Evolutionary conservation across 75 land plant genomes (phyloP).

Genomic region (Cryptomeria japonica): DNA sequence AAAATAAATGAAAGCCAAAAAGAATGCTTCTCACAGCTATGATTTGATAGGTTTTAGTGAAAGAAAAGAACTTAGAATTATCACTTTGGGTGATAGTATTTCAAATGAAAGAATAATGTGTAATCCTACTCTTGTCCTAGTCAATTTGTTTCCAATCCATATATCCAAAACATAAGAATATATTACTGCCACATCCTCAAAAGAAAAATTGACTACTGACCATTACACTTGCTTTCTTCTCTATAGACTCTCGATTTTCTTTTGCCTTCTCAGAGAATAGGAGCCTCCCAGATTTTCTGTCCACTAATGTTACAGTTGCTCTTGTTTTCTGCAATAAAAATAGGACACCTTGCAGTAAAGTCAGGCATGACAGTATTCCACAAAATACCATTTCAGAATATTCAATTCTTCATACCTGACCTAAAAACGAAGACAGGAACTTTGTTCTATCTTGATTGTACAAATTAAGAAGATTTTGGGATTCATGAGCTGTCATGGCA

Average conservation of each 20-base stretch:
- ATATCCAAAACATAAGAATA: not conserved
- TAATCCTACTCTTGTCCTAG: not conserved
- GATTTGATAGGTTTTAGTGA: not conserved
- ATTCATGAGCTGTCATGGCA: conserved; percentile 5
- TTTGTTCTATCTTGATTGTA: conserved; percentile 59
- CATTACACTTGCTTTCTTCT: conserved; percentile 74
- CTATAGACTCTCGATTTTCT: conserved; percentile 59
- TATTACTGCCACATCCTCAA: not conserved
- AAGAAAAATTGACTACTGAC: conserved; percentile 24
- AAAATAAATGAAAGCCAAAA: not conserved
- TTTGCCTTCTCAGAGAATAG: conserved; percentile 58
- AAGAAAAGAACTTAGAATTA: not conserved
- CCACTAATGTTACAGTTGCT: conserved; percentile 51
- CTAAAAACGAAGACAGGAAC: conserved; percentile 65
- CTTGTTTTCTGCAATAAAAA: conserved; percentile 51
- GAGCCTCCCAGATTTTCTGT: conserved; percentile 53
- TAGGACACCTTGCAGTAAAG: not conserved
- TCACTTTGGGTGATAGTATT: not conserved
- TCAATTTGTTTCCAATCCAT: not conserved
- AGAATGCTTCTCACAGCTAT: not conserved
- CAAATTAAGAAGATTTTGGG: conserved; percentile 47
- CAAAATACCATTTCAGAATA: not conserved
- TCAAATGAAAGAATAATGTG: not conserved
- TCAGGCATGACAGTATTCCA: not conserved
- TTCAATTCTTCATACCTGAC: conserved; percentile 49